A percentile compares a stretch with the other conserved stretches of the same genome.
These are phyloP conservation scores for Elsinoe batatas DNA, from an alignment of 2,329 filamentous ascomycete species.

Conservation along the genomic window DNA sequence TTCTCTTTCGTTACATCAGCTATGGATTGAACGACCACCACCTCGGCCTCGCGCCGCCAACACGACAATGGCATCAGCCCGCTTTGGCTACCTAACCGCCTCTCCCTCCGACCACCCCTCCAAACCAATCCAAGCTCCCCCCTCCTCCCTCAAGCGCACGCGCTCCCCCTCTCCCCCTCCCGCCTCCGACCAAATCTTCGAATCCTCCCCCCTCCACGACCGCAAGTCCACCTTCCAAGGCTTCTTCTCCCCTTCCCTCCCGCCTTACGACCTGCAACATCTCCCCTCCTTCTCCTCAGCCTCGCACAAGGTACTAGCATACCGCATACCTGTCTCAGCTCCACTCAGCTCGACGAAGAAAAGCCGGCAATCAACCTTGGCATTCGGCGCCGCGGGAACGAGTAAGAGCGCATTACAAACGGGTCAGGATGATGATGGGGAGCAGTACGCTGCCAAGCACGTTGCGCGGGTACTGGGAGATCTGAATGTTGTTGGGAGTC, in stretches of 20 bases:
- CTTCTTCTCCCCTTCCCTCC: constrained; percentile 38
- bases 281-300: constrained; percentile 37
- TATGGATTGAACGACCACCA: background rate
- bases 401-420: constrained; percentile 17
- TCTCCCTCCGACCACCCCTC: constrained; percentile 12
- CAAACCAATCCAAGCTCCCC: constrained; percentile 3
- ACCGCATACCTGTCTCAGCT: constrained; percentile 27
- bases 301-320: constrained; percentile 43
- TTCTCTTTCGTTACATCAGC: background rate
- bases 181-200: constrained; percentile 28
- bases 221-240: constrained; percentile 44
- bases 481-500: constrained; percentile 34
- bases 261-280: constrained; percentile 33
- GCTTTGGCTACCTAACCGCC: constrained; percentile 16
- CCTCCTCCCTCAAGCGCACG: constrained; percentile 10
- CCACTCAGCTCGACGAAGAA: constrained; percentile 7
- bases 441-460: constrained; percentile 41
- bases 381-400: background rate
- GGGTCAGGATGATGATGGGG: constrained; percentile 45
- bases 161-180: background rate
- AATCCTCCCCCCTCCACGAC: constrained; percentile 38
- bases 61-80: constrained; percentile 10
- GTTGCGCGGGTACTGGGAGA: constrained; percentile 39
- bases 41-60: background rate
- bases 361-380: constrained; percentile 11